Conservation (phyloP, 257 asterid species). For the Cynanchum wilfordii region DNA sequence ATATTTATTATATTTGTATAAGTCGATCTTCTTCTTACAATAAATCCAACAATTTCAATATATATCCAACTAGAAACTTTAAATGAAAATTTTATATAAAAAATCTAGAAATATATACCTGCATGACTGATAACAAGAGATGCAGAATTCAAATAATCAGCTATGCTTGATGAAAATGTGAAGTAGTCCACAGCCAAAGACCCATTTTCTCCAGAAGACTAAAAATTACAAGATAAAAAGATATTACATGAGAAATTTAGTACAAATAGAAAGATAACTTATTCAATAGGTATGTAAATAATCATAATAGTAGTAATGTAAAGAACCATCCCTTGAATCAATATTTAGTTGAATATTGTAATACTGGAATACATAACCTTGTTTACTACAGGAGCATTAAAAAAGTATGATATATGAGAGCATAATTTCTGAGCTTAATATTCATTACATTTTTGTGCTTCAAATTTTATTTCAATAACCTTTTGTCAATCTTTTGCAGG, state of each 20-base stretch:
- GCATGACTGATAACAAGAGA: conserved; percentile 95
- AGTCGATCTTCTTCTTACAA: neutral
- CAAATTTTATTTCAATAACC: neutral
- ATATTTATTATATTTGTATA: neutral
- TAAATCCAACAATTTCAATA: neutral
- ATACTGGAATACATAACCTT: neutral
- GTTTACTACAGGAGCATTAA: neutral
- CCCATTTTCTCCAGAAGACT: conserved; percentile 66
- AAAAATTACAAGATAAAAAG: conserved; percentile 14
- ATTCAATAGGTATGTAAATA: neutral
- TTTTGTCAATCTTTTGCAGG: neutral
- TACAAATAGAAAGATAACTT: neutral
- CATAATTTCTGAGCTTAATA: neutral
- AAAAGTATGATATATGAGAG: neutral
- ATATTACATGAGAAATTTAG: neutral
- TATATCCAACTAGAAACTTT: neutral
- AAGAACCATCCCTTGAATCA: neutral
- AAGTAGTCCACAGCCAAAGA: conserved; percentile 61
- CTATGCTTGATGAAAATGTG: conserved; percentile 88
- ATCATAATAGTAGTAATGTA: too few species aligned
- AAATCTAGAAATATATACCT: conserved; percentile 39
- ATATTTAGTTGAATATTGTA: neutral
- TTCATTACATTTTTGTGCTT: neutral
- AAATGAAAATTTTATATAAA: neutral
- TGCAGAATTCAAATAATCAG: conserved; percentile 72